Evolutionary conservation across 331 rosid genomes (phyloP), one percentile per base, ranked within the genome.

Genomic region (Stylosanthes scabra): DNA sequence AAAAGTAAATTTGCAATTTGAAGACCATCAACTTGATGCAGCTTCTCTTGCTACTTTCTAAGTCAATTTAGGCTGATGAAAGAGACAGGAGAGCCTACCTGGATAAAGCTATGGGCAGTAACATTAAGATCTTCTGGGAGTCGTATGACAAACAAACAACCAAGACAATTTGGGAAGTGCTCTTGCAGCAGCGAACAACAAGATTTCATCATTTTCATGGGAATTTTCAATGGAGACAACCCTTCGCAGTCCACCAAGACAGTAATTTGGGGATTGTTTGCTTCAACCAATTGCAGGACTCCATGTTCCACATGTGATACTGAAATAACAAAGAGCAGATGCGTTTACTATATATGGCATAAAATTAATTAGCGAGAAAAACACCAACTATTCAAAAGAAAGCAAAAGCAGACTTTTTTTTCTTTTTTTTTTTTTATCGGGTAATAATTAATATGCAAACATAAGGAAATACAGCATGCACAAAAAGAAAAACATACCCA

Each of bases 291-390:
- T 74, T 77, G 83, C 78, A 83, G 42, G 70, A 89, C 81, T 47
- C 94, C 96, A 56, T 85, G 83, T 62, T 92, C 97, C 13, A 92
- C 96, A 71, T 89, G 92, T 76, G 97, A 92, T 80, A 89, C 97
- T 92, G 91, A 73, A 81, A 63, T 77, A 51, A 79, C 58, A 68
- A 80, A 66, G 76, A 83, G 68, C 63, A 55, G 56, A 31, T 76
- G 42, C 41, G 25, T 20, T 20, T 20, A 20, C 25, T 46, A 69
- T 55, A 10, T 3, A 59, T 2, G 16, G 61, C 28, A 41, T 15
- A 51, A 47, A 65, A 46, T n/a, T 0, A 39, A 63, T 63, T 14
- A 7, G 25, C 13, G 49, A 61, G 58, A 47, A 15, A 40, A 45
- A 63, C 65, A 20, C 25, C 25, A 20, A 20, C 25, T 20, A 20